phyloP scores from a whole-genome alignment of 306 rosid genomes.

The Canavalia ensiformis region DNA sequence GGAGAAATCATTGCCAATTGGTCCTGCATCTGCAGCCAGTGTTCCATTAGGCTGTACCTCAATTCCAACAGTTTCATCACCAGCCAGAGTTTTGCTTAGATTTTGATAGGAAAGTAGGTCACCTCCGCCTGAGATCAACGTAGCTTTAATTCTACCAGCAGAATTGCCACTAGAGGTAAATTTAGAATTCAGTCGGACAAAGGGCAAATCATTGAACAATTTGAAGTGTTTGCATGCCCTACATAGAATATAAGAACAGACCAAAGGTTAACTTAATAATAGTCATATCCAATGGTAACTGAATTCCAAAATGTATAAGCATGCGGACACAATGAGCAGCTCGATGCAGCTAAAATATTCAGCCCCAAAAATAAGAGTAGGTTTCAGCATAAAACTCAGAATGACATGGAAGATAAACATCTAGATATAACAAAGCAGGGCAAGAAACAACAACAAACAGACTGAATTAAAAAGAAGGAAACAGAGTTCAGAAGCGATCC shows the following conservation, averaged over 20 bases:
- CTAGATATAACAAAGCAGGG: neutral
- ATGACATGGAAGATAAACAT: neutral
- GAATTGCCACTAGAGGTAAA: conserved; percentile 49
- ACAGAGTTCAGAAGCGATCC: conserved; percentile 4
- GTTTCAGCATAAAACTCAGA: neutral
- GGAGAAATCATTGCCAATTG: conserved; percentile 55
- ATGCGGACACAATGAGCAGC: neutral
- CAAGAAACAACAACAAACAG: conserved; percentile 1
- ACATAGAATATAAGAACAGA: conserved; percentile 32
- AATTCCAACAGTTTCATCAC: conserved; percentile 48
- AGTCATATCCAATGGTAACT: conserved; percentile 32
- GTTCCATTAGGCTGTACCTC: conserved; percentile 62
- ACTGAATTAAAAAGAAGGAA: neutral
- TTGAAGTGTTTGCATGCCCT: conserved; percentile 65
- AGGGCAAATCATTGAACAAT: conserved; percentile 54
- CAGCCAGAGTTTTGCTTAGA: conserved; percentile 33
- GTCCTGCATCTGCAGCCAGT: conserved; percentile 48
- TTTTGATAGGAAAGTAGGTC: conserved; percentile 62
- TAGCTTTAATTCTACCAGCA: conserved; percentile 56
- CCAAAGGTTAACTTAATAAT: conserved; percentile 23
- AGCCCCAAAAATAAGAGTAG: neutral
- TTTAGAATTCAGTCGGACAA: conserved; percentile 54
- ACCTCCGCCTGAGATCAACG: conserved; percentile 64
- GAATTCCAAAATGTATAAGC: neutral
- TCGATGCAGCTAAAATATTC: neutral